Conservation (phyloP, 2,329 filamentous ascomycete species). For the Xenosphaeropsis pyriputrescens region DNA sequence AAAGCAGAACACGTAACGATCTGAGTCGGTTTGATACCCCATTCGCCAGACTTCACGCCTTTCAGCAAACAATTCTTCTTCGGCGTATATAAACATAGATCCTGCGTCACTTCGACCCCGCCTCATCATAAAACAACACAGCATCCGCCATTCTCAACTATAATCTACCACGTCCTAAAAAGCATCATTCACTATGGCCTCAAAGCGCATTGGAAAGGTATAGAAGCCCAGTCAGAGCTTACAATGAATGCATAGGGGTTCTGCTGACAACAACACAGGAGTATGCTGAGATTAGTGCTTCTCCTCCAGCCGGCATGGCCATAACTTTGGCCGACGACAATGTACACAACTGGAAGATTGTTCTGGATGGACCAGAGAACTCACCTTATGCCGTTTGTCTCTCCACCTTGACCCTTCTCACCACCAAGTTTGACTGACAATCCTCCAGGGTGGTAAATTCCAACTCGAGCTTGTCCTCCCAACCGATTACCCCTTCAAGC, state of each 20-base stretch:
- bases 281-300: constrained; percentile 37
- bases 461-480: constrained; percentile 50
- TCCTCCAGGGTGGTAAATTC: constrained; percentile 45
- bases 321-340: constrained; percentile 47
- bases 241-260: neutral
- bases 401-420: neutral
- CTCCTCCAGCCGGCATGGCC: constrained; percentile 39
- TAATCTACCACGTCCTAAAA: no score
- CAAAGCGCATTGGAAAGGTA: constrained; percentile 1
- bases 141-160: no score
- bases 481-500: constrained; percentile 62
- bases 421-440: neutral
- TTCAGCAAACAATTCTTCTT: no score
- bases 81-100: no score
- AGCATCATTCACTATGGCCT: no score
- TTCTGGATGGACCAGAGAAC: constrained; percentile 48
- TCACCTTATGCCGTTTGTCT: constrained; percentile 47
- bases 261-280: constrained; percentile 28
- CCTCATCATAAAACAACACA: no score
- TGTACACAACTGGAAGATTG: constrained; percentile 53
- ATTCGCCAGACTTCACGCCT: no score
- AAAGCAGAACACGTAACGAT: no score
- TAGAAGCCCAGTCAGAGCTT: neutral
- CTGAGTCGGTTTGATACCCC: no score
- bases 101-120: no score